Base-by-base conservation (phyloP, 2,329 filamentous ascomycete genomes). In the Penicillium sp. region DNA sequence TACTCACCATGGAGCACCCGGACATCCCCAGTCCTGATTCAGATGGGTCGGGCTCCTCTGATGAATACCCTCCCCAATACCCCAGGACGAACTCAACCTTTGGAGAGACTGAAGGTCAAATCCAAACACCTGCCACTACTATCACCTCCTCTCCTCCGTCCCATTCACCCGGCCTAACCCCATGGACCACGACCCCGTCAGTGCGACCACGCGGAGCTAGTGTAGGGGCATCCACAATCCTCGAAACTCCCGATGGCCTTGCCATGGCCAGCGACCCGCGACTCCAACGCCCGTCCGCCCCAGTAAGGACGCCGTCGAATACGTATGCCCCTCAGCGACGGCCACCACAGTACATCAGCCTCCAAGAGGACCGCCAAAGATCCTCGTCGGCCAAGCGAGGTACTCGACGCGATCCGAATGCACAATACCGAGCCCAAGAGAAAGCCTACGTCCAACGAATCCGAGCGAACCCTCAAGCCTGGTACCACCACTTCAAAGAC, bases 361-460 rank as follows among this genome's bases (percentile, higher is more conserved):
- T 77, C 9, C 76, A 78, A 54, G 75, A 71, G 21, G 77, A 77
- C 60, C 79, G 81, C 52, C 79, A 82, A 58, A 80, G 85, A 57
- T 85, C 83, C 7, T 80, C 78, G 6, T 86, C 85, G 2, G 73
- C 79, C 2, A 83, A 82, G 57, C 77, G 86, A 59, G 68, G 71
- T 38, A 72, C 79, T 36, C 77, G 83, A 55, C 74, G 81, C 59
- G 88, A 90, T 66, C 87, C 87, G 9, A 87, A 88, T 66, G 86
- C 86, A 49, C 86, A 89, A 63, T 91, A 90, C 70, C 81, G 89
- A 56, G 90, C 90, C 45, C 91, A 97, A 75, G 93, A 97, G 74
- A 91, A 92, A 71, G 93, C 93, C 54, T 99, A 99, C 71, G 88
- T 97, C 32, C 91, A 96, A 73, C 87, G 93, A 64, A 84, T 97